phyloP scores from a whole-genome alignment of 2,329 filamentous ascomycete species.

The Ilyonectria robusta region DNA sequence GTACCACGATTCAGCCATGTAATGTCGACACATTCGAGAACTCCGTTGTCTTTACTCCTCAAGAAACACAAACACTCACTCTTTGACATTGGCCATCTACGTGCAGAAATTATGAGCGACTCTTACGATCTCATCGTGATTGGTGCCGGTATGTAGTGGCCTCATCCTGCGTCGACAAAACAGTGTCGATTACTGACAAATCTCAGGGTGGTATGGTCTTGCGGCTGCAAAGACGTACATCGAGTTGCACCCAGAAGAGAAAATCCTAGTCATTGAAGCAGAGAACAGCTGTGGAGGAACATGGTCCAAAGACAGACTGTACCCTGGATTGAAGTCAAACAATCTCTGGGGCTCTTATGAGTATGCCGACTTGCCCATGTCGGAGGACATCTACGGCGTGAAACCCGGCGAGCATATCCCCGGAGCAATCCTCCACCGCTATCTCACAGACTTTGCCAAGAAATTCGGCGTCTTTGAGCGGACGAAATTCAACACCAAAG shows the following conservation, averaged over 20 bases:
- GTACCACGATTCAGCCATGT: not conserved
- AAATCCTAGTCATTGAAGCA: conserved; percentile 65
- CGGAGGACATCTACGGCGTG: conserved; percentile 58
- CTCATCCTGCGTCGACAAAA: not conserved
- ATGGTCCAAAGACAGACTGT: conserved; percentile 70
- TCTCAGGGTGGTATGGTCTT: conserved; percentile 63
- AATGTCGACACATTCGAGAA: not conserved
- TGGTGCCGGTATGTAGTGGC: conserved; percentile 18
- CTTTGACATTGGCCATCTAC: not conserved
- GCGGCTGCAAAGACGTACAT: conserved; percentile 65
- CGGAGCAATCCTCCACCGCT: conserved; percentile 51
- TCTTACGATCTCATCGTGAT: conserved; percentile 21
- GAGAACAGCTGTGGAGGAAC: conserved; percentile 68
- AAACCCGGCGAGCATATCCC: conserved; percentile 52
- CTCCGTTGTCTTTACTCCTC: not conserved
- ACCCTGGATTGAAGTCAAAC: conserved; percentile 73
- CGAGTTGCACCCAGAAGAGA: conserved; percentile 61
- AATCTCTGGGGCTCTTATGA: conserved; percentile 75
- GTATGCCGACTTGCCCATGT: conserved; percentile 74
- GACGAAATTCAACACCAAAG: conserved; percentile 64
- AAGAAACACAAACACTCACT: not conserved
- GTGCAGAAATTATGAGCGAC: conserved; percentile 5
- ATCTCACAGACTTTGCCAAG: conserved; percentile 52
- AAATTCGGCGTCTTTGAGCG: conserved; percentile 63
- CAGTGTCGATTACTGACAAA: not conserved